Conservation (phyloP, 139 green algal species). For the Asterochloris sp. region DNA sequence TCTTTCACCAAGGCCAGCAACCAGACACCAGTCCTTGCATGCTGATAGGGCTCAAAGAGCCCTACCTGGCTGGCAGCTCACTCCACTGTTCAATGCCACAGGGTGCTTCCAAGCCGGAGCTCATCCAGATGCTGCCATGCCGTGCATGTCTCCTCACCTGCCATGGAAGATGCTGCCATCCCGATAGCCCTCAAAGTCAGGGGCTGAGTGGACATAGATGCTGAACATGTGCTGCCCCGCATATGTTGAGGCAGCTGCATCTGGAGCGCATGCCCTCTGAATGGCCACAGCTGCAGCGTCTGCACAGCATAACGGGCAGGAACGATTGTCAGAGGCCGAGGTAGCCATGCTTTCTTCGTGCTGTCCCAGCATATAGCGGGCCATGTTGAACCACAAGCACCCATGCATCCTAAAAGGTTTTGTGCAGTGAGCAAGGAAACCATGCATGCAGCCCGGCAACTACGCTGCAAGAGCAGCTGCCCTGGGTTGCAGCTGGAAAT, state of each 20-base stretch:
- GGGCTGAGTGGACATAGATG: conserved; percentile 12
- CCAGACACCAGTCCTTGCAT: too few relatives aligned
- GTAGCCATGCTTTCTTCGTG: background rate
- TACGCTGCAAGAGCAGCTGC: too few relatives aligned
- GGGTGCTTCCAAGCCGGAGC: too few relatives aligned
- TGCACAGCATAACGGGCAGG: background rate
- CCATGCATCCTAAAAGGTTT: too few relatives aligned
- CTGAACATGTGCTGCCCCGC: conserved; percentile 15
- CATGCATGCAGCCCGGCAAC: too few relatives aligned
- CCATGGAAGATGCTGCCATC: background rate
- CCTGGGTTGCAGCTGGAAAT: too few relatives aligned
- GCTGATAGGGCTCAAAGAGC: background rate
- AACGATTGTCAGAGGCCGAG: background rate
- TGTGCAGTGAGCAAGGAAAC: too few relatives aligned
- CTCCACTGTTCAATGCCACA: too few relatives aligned
- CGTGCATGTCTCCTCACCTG: background rate
- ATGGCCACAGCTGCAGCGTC: conserved; percentile 1
- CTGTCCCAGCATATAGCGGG: too few relatives aligned
- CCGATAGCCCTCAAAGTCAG: conserved; percentile 3
- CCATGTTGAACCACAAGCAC: too few relatives aligned
- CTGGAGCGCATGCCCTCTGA: background rate
- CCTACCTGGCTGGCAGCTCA: background rate
- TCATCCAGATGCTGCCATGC: too few relatives aligned
- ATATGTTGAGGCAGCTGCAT: background rate
- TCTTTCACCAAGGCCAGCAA: too few relatives aligned